These are phyloP conservation scores for Syzygium malaccense DNA, from an alignment of 441 rosid genomes.

Conservation along the genomic window DNA sequence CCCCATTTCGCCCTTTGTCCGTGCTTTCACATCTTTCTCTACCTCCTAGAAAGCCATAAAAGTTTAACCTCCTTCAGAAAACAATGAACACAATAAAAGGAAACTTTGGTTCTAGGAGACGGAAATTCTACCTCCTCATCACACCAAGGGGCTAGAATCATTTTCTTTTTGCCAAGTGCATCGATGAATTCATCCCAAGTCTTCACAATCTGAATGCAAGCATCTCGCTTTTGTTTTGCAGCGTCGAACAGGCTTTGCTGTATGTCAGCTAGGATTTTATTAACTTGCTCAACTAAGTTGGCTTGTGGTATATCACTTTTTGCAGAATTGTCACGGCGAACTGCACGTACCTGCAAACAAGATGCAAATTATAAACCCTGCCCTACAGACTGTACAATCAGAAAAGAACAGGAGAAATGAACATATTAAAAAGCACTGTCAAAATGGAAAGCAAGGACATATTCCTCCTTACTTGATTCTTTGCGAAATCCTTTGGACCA, in stretches of 20 bases:
- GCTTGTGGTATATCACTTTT: conserved; percentile 65
- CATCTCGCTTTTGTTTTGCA: conserved; percentile 75
- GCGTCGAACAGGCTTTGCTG: conserved; percentile 61
- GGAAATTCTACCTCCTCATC: conserved; percentile 60
- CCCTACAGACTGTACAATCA: background rate
- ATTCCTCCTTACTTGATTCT: conserved; percentile 53
- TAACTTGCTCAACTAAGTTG: conserved; percentile 56
- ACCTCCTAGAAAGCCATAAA: conserved; percentile 49
- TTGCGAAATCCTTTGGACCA: conserved; percentile 87
- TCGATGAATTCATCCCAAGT: conserved; percentile 86
- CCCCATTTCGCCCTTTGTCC: conserved; percentile 91
- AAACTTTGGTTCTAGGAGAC: background rate
- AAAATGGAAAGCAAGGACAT: background rate
- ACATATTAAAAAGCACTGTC: background rate
- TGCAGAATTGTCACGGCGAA: conserved; percentile 80
- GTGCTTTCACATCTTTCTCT: conserved; percentile 84
- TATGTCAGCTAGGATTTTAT: conserved; percentile 47
- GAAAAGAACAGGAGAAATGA: background rate
- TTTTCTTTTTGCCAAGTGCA: conserved; percentile 74
- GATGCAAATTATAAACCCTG: background rate
- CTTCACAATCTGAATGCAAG: conserved; percentile 55
- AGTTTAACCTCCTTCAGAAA: background rate
- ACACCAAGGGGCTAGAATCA: conserved; percentile 99
- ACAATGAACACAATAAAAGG: background rate
- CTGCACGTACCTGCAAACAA: conserved; percentile 63